Conservation (phyloP, 768 basidiomycete species). For the Boletus coccyginus region DNA sequence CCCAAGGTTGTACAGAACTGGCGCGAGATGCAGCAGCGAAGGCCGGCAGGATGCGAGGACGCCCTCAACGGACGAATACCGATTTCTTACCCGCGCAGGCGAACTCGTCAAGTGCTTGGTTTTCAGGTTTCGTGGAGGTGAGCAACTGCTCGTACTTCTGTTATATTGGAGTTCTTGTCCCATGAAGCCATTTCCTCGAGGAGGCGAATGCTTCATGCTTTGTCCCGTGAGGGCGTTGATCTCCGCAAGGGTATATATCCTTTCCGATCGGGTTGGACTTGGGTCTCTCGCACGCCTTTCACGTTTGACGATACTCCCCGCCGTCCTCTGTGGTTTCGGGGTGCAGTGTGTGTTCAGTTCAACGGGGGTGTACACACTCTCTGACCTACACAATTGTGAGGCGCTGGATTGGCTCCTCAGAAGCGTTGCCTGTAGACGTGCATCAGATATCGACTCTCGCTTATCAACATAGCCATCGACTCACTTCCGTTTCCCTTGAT, state of each 20-base stretch:
- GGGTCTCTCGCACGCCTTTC: constrained; percentile 21
- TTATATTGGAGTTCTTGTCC: constrained; percentile 13
- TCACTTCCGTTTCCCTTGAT: constrained; percentile 23
- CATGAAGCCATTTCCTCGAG: constrained; percentile 10
- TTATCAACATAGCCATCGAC: constrained; percentile 1
- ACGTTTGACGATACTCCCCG: constrained; percentile 10
- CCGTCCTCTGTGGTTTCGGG: constrained; percentile 19
- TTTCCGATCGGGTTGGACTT: constrained; percentile 32
- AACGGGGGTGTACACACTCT: constrained; percentile 20
- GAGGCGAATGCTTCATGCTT: constrained; percentile 23
- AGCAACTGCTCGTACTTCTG: constrained; percentile 20
- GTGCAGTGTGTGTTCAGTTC: constrained; percentile 16
- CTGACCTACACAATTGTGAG: constrained; percentile 25
- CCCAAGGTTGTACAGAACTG: constrained; percentile 55
- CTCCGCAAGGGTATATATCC: constrained; percentile 34
- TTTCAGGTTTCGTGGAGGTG: constrained; percentile 18
- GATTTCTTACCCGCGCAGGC: constrained; percentile 16
- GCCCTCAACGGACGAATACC: constrained; percentile 44
- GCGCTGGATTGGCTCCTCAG: constrained; percentile 18
- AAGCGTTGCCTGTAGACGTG: constrained; percentile 14
- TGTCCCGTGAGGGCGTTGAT: constrained; percentile 32
- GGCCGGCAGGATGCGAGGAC: constrained; percentile 64
- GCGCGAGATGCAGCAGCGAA: constrained; percentile 59
- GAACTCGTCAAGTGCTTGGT: constrained; percentile 9
- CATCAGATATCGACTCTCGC: neutral